These are phyloP conservation scores for Bolboschoenoplectus hybrid DNA, from an alignment of 202 grass and related monocot genomes.

Conservation along the genomic window DNA sequence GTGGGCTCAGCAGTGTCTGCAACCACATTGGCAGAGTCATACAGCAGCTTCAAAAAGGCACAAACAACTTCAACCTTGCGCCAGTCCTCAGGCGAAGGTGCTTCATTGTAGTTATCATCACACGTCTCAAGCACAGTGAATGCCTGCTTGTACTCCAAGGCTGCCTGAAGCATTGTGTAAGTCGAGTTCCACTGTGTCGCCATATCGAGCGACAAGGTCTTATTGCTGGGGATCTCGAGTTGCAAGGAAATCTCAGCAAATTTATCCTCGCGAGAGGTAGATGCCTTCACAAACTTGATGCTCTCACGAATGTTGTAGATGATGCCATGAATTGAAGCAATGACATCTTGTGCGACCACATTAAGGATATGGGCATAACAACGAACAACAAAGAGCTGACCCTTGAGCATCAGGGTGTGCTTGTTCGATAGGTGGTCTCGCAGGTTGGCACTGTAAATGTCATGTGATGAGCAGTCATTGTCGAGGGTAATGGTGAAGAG, in stretches of 20 bases:
- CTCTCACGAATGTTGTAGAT: conserved; percentile 95
- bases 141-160: conserved; percentile 84
- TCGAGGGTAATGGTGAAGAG: conserved; percentile 94
- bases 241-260: conserved; percentile 86
- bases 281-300: conserved; percentile 96
- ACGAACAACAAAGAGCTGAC: conserved; percentile 94
- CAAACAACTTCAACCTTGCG: conserved; percentile 82
- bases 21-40: conserved; percentile 80
- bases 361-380: conserved; percentile 94
- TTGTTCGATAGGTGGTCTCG: conserved; percentile 88
- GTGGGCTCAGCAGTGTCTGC: conserved; percentile 72
- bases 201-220: conserved; percentile 82
- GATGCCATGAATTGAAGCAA: conserved; percentile 91
- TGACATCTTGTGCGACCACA: conserved; percentile 75
- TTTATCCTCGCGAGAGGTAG: conserved; percentile 75
- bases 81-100: conserved; percentile 87
- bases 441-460: conserved; percentile 98
- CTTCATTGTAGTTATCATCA: conserved; percentile 96
- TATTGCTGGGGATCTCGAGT: conserved; percentile 72
- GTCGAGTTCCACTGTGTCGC: conserved; percentile 94
- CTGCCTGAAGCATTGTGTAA: conserved; percentile 89
- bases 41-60: conserved; percentile 64
- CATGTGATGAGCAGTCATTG: conserved; percentile 93
- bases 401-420: conserved; percentile 84
- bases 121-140: conserved; percentile 74